Base-by-base conservation (phyloP, 352 stramenopile species). In the Globisporangium echinulatum region DNA sequence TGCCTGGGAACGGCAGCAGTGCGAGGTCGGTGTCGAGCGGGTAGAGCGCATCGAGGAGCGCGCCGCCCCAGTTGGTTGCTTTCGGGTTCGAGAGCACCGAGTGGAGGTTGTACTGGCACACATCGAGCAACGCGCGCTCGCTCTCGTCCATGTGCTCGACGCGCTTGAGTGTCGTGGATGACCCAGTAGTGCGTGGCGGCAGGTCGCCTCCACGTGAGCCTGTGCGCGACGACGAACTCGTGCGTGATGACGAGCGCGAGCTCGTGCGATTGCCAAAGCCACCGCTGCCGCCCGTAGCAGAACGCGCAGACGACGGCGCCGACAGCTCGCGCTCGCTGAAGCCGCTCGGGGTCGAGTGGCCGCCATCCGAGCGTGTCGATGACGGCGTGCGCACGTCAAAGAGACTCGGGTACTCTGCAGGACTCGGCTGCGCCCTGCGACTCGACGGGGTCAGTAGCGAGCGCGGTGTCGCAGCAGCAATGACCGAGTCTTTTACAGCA, bases 81-180 rank as follows among this genome's bases (percentile, higher is more conserved):
- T 90, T 87, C 5, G 85, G 85, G 51, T 92, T 91, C 0, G 79
- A 88, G 42, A 95, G 69, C 54, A 95, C 85, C 38, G 85, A 93
- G 69, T 95, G 82, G 36, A 95, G 61, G 56, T 95, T 95, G 64
- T 95, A 83, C 42, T 91, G 78, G 40, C 63, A 85, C 58, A 90
- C 74, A 9, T 72, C 69, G 11, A 91, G 56, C 60, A 87, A 87
- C 42, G 82, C 78, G 49, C 71, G 74, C 33, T 88, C 79, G 54
- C 92, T 80, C 43, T 88, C 82, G 42, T 73, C 69, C 43, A 77
- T 61, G 56, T 62, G 63, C 33, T 79, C 65, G 17, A 67, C 63
- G 40, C 39, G 75, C 59, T 33, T 75, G 49, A n/a, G 68, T 51
- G 3, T 61, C 56, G 6, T 59, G 17, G 9, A 46, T 59, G n/a